Evolutionary conservation across 2,329 filamentous ascomycete genomes (phyloP).

Genomic region (Leptographium lundbergii): DNA sequence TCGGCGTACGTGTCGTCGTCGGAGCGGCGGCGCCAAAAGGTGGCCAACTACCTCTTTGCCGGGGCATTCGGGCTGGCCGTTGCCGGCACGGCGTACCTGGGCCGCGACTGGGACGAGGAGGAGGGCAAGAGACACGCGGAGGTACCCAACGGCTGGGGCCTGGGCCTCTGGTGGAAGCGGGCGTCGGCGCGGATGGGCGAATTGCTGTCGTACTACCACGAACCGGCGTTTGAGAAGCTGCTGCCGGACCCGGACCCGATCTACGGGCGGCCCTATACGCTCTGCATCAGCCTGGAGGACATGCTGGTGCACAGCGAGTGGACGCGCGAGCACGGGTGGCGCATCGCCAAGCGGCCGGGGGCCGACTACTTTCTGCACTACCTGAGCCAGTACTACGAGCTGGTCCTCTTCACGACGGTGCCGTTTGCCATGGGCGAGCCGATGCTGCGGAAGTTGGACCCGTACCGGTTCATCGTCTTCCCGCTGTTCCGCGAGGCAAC

Average conservation of each 20-base stretch:
- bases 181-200: slow-evolving; percentile 61
- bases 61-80: slow-evolving; percentile 42
- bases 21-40: slow-evolving; percentile 65
- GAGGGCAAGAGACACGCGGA: slow-evolving; percentile 57
- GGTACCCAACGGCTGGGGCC: slow-evolving; percentile 67
- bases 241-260: slow-evolving; percentile 70
- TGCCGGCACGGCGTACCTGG: slow-evolving; percentile 58
- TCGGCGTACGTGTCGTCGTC: slow-evolving; percentile 83
- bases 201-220: slow-evolving; percentile 83
- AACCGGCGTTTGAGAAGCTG: slow-evolving; percentile 88
- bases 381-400: slow-evolving; percentile 92
- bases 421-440: slow-evolving; percentile 77
- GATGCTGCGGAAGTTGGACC: slow-evolving; percentile 84
- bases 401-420: slow-evolving; percentile 88
- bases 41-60: slow-evolving; percentile 64
- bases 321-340: slow-evolving; percentile 88
- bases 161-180: slow-evolving; percentile 67
- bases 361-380: slow-evolving; percentile 97
- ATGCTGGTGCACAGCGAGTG: slow-evolving; percentile 91
- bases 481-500: slow-evolving; percentile 94
- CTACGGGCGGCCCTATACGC: slow-evolving; percentile 76
- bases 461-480: slow-evolving; percentile 91
- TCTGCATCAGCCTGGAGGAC: slow-evolving; percentile 88
- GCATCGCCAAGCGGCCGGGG: slow-evolving; percentile 85
- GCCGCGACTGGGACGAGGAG: slow-evolving; percentile 76